Evolutionary conservation across 352 stramenopile species (phyloP).

Genomic region (Aphanomyces invadans): DNA sequence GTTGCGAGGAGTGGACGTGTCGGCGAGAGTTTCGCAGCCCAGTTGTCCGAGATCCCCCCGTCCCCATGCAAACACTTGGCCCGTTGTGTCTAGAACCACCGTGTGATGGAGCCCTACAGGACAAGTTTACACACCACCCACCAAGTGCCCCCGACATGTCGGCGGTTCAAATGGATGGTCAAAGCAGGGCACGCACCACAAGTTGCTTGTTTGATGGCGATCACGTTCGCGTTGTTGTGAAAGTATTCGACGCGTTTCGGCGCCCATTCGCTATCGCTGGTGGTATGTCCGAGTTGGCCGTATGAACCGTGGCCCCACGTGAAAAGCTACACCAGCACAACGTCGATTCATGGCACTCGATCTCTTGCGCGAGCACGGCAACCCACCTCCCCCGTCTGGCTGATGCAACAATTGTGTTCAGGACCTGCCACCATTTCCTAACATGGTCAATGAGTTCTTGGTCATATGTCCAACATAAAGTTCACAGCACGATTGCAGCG

Average conservation of each 20-base stretch:
- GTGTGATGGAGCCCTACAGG: constrained; percentile 44
- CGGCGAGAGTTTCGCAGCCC: constrained; percentile 20
- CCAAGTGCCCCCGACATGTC: no score
- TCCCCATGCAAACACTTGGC: constrained; percentile 54
- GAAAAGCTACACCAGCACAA: constrained; percentile 34
- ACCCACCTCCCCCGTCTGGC: constrained; percentile 32
- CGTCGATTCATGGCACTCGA: no score
- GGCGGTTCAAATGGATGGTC: no score
- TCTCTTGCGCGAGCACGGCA: no score
- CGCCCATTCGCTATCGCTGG: constrained; percentile 46
- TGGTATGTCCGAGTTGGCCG: constrained; percentile 48
- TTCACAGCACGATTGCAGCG: no score
- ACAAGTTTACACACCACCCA: constrained; percentile 29
- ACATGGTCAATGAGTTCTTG: no score
- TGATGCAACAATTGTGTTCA: constrained; percentile 42
- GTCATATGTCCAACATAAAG: no score
- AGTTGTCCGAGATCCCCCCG: constrained; percentile 45
- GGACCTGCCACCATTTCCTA: constrained; percentile 36
- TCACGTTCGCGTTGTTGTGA: neutral
- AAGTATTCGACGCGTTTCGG: constrained; percentile 49
- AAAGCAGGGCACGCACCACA: neutral
- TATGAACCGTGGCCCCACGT: constrained; percentile 54
- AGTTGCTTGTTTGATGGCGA: neutral
- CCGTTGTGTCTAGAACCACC: constrained; percentile 36
- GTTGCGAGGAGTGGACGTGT: neutral